These are phyloP conservation scores for Hypomyces rosellus DNA, from an alignment of 2,329 filamentous ascomycete genomes.

Conservation along the genomic window DNA sequence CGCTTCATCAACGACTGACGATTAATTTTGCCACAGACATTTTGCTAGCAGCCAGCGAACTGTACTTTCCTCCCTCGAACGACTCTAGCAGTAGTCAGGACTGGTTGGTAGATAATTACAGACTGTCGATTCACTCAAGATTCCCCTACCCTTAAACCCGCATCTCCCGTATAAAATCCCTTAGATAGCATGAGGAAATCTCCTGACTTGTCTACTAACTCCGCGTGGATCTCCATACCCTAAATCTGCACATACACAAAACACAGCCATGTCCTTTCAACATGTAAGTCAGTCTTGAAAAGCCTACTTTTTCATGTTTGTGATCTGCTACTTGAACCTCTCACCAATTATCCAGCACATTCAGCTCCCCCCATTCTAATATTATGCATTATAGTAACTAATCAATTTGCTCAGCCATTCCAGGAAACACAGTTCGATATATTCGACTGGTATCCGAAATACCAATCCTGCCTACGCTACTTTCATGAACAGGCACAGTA, in stretches of 20 bases:
- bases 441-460: conserved; percentile 87
- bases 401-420: conserved; percentile 31
- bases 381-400: too few species aligned
- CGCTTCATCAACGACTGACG: too few species aligned
- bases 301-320: background rate
- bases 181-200: background rate
- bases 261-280: conserved; percentile 6
- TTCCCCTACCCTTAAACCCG: too few species aligned
- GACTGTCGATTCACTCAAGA: too few species aligned
- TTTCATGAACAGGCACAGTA: conserved; percentile 91
- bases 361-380: too few species aligned
- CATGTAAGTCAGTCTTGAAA: conserved; percentile 6
- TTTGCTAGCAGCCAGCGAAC: too few species aligned
- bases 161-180: too few species aligned
- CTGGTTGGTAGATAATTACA: too few species aligned
- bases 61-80: too few species aligned
- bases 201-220: background rate
- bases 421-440: conserved; percentile 61
- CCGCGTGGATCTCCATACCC: background rate
- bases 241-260: background rate
- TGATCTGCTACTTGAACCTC: background rate
- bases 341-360: too few species aligned
- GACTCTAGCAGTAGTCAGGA: too few species aligned
- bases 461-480: conserved; percentile 82
- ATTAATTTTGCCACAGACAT: too few species aligned